phyloP scores from a whole-genome alignment of 2,329 filamentous ascomycete genomes.

The Chaetomium globosum region DNA sequence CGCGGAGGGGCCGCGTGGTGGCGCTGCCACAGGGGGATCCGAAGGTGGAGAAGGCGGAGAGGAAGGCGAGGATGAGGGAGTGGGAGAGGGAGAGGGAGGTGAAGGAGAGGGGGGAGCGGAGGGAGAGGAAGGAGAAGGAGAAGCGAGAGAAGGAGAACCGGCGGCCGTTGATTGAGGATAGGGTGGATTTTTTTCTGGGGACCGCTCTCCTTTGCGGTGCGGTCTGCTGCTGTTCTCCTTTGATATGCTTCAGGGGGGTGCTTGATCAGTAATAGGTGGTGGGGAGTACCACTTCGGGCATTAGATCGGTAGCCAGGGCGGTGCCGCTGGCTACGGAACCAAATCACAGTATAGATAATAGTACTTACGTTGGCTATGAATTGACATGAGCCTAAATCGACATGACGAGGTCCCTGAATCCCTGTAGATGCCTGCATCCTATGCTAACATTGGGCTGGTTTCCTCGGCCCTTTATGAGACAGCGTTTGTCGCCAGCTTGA shows the following conservation, averaged over 20 bases:
- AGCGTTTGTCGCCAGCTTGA: background rate
- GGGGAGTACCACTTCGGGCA: too few species aligned
- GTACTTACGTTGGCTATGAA: background rate
- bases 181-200: too few species aligned
- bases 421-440: background rate
- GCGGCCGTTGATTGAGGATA: too few species aligned
- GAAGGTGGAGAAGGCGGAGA: background rate
- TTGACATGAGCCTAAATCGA: background rate
- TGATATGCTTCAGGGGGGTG: too few species aligned
- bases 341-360: background rate
- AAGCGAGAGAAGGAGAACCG: background rate
- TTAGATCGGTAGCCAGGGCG: too few species aligned
- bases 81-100: background rate
- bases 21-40: background rate
- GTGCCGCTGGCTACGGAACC: background rate
- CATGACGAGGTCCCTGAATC: too few species aligned
- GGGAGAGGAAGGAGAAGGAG: slow-evolving; percentile 2
- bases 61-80: background rate
- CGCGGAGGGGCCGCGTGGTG: background rate
- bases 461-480: background rate
- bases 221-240: too few species aligned
- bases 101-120: background rate
- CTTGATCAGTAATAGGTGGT: too few species aligned
- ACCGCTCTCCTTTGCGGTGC: too few species aligned
- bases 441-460: background rate